Percentiles rank a stretch among this genome's conserved stretches.
These are phyloP conservation scores for Triadica sebifera DNA, from an alignment of 345 rosid species.

Conservation along the genomic window DNA sequence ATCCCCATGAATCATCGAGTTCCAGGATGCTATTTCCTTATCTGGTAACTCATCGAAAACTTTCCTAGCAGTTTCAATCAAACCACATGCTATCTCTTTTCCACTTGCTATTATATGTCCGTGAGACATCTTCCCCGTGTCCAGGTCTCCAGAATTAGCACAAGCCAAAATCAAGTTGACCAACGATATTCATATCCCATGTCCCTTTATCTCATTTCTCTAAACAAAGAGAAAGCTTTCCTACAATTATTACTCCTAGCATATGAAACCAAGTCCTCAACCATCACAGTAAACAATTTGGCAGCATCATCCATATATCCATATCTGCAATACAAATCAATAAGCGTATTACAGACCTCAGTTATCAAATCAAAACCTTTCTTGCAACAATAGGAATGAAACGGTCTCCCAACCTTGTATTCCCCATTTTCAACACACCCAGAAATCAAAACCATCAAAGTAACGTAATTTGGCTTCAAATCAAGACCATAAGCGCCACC, in stretches of 20 bases:
- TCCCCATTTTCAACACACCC: constrained; percentile 23
- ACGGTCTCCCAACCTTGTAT: constrained; percentile 15
- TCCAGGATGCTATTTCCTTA: constrained; percentile 14
- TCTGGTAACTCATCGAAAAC: constrained; percentile 16
- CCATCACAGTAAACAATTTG: constrained; percentile 24
- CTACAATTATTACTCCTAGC: constrained; percentile 18
- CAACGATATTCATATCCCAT: constrained; percentile 25
- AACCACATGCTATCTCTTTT: constrained; percentile 7
- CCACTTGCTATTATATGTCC: constrained; percentile 20
- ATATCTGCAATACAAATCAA: constrained; percentile 30
- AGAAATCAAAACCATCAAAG: constrained; percentile 25
- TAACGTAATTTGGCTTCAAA: constrained; percentile 30
- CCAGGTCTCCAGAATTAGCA: constrained; percentile 17
- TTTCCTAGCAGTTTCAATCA: constrained; percentile 16
- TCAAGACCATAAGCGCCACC: constrained; percentile 12
- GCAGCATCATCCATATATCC: constrained; percentile 20
- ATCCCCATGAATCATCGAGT: constrained; percentile 30
- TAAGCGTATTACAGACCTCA: constrained; percentile 24
- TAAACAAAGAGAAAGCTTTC: constrained; percentile 23
- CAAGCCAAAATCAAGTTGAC: constrained; percentile 24
- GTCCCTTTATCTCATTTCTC: constrained; percentile 19
- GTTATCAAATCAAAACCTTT: constrained; percentile 10
- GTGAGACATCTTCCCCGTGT: constrained; percentile 17
- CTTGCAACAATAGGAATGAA: constrained; percentile 28
- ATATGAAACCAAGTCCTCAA: constrained; percentile 26